Evolutionary conservation across 495 filamentous ascomycete genomes (phyloP).

Genomic region (Penicillium macrosclerotiorum): DNA sequence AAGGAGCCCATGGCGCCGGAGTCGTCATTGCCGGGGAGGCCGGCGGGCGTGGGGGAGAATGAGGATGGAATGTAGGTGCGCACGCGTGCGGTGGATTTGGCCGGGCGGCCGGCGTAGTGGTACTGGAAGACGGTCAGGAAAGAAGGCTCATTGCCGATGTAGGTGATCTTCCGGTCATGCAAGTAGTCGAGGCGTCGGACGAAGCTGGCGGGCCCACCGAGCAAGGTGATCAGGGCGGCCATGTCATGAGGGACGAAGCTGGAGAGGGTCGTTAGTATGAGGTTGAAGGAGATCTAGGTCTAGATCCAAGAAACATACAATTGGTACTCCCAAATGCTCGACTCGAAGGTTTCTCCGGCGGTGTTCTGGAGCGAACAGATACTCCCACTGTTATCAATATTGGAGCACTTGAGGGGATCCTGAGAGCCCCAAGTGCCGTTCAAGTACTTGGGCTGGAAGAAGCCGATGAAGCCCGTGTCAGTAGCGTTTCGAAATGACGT

Average conservation of each 20-base stretch:
- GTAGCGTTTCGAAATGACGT: slow-evolving; percentile 42
- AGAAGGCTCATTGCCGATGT: slow-evolving; percentile 29
- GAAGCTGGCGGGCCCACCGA: slow-evolving; percentile 59
- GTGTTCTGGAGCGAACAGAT: slow-evolving; percentile 64
- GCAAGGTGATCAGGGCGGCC: slow-evolving; percentile 54
- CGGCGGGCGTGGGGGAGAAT: slow-evolving; percentile 40
- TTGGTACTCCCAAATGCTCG: slow-evolving; percentile 69
- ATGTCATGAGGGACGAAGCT: slow-evolving; percentile 73
- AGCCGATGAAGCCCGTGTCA: slow-evolving; percentile 58
- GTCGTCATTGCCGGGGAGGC: slow-evolving; percentile 60
- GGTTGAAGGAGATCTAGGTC: neutral
- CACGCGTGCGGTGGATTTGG: slow-evolving; percentile 46
- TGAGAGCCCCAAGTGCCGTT: slow-evolving; percentile 58
- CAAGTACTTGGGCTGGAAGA: slow-evolving; percentile 61
- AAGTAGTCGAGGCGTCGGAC: slow-evolving; percentile 64
- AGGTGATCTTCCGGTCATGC: slow-evolving; percentile 50
- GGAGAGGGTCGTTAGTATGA: slow-evolving; percentile 3
- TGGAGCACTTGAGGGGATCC: slow-evolving; percentile 54
- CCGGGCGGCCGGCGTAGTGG: slow-evolving; percentile 67
- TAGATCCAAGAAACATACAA: slow-evolving; percentile 40
- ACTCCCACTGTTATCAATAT: slow-evolving; percentile 39
- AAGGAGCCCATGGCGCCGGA: slow-evolving; percentile 62
- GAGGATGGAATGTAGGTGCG: slow-evolving; percentile 45
- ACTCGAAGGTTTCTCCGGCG: slow-evolving; percentile 61
- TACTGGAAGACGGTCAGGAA: slow-evolving; percentile 45